Evolutionary conservation across 2,329 filamentous ascomycete species (phyloP).

Genomic region (Chaetomium globosum): DNA sequence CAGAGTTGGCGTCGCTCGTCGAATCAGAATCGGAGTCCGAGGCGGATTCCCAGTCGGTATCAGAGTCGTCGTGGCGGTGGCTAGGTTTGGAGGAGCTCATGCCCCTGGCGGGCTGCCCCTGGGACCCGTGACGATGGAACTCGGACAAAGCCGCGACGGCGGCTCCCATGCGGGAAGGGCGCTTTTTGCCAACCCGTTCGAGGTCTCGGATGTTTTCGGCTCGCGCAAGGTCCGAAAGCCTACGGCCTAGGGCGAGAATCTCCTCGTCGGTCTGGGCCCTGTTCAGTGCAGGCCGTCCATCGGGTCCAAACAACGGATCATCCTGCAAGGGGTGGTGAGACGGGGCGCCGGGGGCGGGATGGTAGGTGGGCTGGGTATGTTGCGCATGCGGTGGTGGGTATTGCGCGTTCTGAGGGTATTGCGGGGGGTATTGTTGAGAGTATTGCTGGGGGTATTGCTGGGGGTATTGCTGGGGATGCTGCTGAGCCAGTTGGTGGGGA

Average conservation of each 20-base stretch:
- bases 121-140: slow-evolving; percentile 47
- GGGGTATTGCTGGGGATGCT: slow-evolving; percentile 7
- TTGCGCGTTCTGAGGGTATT: background rate
- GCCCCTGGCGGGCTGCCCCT: slow-evolving; percentile 38
- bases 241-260: slow-evolving; percentile 58
- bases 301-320: slow-evolving; percentile 31
- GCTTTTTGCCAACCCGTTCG: slow-evolving; percentile 46
- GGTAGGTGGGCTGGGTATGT: background rate
- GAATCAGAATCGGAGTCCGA: slow-evolving; percentile 47
- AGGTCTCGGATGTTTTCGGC: slow-evolving; percentile 56
- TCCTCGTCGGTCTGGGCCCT: slow-evolving; percentile 58
- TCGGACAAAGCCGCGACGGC: slow-evolving; percentile 48
- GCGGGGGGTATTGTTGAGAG: background rate
- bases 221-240: slow-evolving; percentile 57
- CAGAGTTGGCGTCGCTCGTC: slow-evolving; percentile 46
- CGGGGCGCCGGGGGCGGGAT: background rate
- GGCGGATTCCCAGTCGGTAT: slow-evolving; percentile 61
- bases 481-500: slow-evolving; percentile 21
- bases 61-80: slow-evolving; percentile 48
- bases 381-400: slow-evolving; percentile 1
- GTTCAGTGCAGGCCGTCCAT: slow-evolving; percentile 35
- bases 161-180: slow-evolving; percentile 45
- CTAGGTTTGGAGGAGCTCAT: slow-evolving; percentile 42
- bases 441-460: slow-evolving; percentile 12
- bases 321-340: slow-evolving; percentile 19